Conservation (phyloP, 1,139 yeast genomes). For the Hansenula sp. region DNA sequence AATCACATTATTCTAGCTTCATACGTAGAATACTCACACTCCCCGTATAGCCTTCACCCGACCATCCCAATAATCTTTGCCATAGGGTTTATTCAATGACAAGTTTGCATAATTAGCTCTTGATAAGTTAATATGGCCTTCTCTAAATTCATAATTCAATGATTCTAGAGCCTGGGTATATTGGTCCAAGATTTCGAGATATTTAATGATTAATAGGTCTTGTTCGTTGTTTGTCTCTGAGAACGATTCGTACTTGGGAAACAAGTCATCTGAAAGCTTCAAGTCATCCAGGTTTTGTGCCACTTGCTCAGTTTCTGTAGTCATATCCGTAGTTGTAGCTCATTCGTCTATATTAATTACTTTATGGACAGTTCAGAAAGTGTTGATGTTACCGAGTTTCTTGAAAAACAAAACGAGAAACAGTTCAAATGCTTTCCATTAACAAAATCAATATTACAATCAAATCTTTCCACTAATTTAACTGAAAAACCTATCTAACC, state of each 20-base stretch:
- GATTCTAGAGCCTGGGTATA: conserved; percentile 6
- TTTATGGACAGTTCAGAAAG: not conserved
- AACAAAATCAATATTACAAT: not conserved
- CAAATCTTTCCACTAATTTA: not conserved
- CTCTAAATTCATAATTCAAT: conserved; percentile 8
- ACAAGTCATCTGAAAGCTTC: conserved; percentile 16
- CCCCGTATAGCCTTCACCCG: conserved; percentile 21
- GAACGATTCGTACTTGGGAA: conserved; percentile 7
- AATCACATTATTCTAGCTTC: not conserved
- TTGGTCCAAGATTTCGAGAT: conserved; percentile 12
- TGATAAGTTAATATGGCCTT: conserved; percentile 28
- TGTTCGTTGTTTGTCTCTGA: not conserved
- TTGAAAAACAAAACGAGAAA: not conserved
- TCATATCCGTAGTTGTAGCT: not conserved
- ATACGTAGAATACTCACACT: not conserved
- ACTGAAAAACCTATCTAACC: not conserved
- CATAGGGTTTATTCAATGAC: conserved; percentile 18
- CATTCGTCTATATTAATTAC: too few relatives aligned
- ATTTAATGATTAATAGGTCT: conserved; percentile 7
- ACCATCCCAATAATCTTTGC: conserved; percentile 28
- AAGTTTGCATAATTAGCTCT: conserved; percentile 26
- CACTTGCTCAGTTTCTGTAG: not conserved
- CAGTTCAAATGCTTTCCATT: not conserved
- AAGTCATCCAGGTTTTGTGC: not conserved
- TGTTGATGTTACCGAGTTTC: not conserved